A percentile compares a stretch with the other conserved stretches of the same genome.
phyloP scores from a whole-genome alignment of 2,329 filamentous ascomycete species.

The Didymella segeticola region DNA sequence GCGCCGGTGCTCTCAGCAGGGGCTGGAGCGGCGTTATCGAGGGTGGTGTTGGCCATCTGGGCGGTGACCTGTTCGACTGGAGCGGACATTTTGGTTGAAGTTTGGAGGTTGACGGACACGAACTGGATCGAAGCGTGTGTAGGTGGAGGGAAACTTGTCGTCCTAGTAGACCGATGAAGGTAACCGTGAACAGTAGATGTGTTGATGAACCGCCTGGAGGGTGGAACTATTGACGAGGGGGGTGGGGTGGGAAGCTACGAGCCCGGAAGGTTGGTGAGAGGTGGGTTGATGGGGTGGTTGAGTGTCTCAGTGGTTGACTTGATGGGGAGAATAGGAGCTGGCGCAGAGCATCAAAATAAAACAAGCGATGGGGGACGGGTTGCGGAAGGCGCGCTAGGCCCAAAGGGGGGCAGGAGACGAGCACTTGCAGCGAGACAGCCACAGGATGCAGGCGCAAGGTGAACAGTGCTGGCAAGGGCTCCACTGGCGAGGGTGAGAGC shows the following conservation, averaged over 20 bases:
- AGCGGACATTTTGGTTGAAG: conserved; percentile 79
- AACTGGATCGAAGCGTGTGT: conserved; percentile 48
- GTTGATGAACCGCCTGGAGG: conserved; percentile 55
- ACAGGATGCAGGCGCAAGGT: conserved; percentile 14
- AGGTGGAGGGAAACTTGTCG: conserved; percentile 52
- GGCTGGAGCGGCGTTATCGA: conserved; percentile 58
- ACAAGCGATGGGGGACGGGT: conserved; percentile 19
- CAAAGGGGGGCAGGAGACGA: conserved; percentile 36
- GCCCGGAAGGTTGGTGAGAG: conserved; percentile 47
- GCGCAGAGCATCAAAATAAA: conserved; percentile 37
- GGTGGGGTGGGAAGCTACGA: conserved; percentile 61
- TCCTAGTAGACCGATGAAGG: conserved; percentile 50
- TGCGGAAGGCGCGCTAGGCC: conserved; percentile 33
- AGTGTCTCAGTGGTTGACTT: conserved; percentile 44
- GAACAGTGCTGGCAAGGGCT: conserved; percentile 13
- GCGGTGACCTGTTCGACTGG: conserved; percentile 78
- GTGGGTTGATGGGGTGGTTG: conserved; percentile 39
- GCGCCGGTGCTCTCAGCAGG: conserved; percentile 57
- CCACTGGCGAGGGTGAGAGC: conserved; percentile 12
- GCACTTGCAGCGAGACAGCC: conserved; percentile 25
- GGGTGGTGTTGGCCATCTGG: conserved; percentile 69
- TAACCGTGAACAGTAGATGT: conserved; percentile 49
- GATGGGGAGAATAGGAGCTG: conserved; percentile 40
- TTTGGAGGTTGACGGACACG: conserved; percentile 63
- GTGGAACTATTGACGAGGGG: conserved; percentile 60